Percentiles rank a stretch among this genome's conserved stretches.
These are phyloP conservation scores for Detonula confervacea DNA, from an alignment of 352 stramenopile genomes.

Conservation along the genomic window DNA sequence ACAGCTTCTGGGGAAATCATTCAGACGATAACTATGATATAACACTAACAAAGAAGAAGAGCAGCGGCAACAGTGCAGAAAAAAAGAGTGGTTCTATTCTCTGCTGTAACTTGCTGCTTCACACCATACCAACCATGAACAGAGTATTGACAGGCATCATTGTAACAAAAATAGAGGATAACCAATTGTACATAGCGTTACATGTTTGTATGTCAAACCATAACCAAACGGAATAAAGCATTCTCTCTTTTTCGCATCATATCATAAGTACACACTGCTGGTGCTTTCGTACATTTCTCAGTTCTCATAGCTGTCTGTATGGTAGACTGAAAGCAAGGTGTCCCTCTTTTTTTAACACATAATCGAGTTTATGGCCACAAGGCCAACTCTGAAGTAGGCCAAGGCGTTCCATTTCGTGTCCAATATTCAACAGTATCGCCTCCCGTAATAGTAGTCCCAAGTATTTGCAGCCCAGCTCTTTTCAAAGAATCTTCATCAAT, in stretches of 20 bases:
- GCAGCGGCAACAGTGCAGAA: neutral
- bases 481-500: constrained; percentile 57
- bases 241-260: no score
- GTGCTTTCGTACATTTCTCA: no score
- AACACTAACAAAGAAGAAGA: neutral
- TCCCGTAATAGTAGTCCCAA: constrained; percentile 46
- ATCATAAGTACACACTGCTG: no score
- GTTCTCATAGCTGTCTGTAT: no score
- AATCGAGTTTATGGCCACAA: constrained; percentile 60
- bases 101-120: constrained; percentile 26
- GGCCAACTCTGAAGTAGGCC: constrained; percentile 56
- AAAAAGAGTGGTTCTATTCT: constrained; percentile 16
- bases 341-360: constrained; percentile 4
- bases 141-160: neutral
- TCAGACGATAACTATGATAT: neutral
- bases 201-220: neutral
- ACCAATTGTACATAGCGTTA: constrained; percentile 10
- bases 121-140: constrained; percentile 9
- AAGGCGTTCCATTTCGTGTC: constrained; percentile 55
- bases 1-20: constrained; percentile 12
- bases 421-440: constrained; percentile 77
- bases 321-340: no score
- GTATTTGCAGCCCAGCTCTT: constrained; percentile 61
- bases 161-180: constrained; percentile 14
- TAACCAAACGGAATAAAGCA: no score